phyloP scores from a whole-genome alignment of 1,139 yeast genomes.

The Hemisphaericaspora lyxosophila region DNA sequence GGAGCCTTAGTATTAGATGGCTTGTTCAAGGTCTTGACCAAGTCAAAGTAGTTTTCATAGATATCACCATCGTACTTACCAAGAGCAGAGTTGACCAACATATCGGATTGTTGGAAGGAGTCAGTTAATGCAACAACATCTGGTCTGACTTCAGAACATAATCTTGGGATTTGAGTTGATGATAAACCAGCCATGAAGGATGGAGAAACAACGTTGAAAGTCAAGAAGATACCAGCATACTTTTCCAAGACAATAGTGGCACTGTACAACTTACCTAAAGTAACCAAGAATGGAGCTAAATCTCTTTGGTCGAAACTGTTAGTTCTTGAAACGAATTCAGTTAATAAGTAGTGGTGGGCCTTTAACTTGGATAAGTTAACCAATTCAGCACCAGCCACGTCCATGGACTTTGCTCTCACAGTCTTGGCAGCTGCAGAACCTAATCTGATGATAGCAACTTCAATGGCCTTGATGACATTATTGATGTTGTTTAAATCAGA shows the following conservation, averaged over 20 bases:
- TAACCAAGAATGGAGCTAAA: constrained; percentile 25
- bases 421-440: constrained; percentile 32
- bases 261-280: constrained; percentile 30
- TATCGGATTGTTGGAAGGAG: constrained; percentile 49
- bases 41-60: constrained; percentile 45
- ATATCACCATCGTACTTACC: constrained; percentile 48
- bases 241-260: constrained; percentile 35
- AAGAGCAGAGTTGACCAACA: constrained; percentile 43
- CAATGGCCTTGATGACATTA: constrained; percentile 38
- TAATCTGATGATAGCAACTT: constrained; percentile 44
- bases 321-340: constrained; percentile 30
- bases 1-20: constrained; percentile 41
- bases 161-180: constrained; percentile 32
- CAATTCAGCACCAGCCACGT: constrained; percentile 57
- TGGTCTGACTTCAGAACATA: constrained; percentile 43
- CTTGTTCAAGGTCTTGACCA: constrained; percentile 39
- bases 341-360: constrained; percentile 38
- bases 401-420: constrained; percentile 35
- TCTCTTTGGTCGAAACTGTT: constrained; percentile 20
- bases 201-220: constrained; percentile 34
- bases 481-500: constrained; percentile 32
- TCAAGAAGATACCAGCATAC: constrained; percentile 42
- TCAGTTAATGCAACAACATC: constrained; percentile 47
- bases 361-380: constrained; percentile 58
- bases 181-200: constrained; percentile 35